Evolutionary conservation across 1,139 yeast genomes (phyloP), one percentile per base, ranked within the genome.

Genomic region (Yamadazyma friedrichii): DNA sequence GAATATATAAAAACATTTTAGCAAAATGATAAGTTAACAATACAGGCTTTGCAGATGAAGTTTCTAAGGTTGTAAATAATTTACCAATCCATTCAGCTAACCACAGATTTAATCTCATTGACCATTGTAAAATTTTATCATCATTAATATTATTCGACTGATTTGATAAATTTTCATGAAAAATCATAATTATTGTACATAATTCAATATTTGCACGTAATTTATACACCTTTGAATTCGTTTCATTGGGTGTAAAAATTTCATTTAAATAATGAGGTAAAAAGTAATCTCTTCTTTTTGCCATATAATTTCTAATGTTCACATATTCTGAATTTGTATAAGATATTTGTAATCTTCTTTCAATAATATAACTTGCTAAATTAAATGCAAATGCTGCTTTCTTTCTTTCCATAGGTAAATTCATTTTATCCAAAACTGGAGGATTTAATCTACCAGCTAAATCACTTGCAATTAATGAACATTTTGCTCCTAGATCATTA

Each of bases 351-450:
- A 44, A 15, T 37, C 47, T 44, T 26, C 41, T 36, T 29, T 44
- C 47, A 25, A 44, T 42, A 4, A 44, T 44, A 28, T 44, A 44
- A 11, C 42, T 32, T 3, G 45, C 37, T 6, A 44, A 25, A 22
- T 41, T 42, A 22, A 44, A 42, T 3, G 47, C 47, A 37, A 42
- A 44, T 6, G 39, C 41, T 12, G 44, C 44, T 15, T 35, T 37
- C 32, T 32, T 42, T 9, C 35, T 15, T 6, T 20, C 30, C 2
- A 22, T 20, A 20, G 29, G 35, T 5, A 42, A 24, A 28, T 42
- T 30, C 15, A 42, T 28, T 15, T 15, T 31, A 2, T 42, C 43
- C 6, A 42, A 24, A 3, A 35, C 32, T 20, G 36, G 44, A 10
- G 45, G 45, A 35, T 37, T 42, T 24, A 42, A 35, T 26, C 45